A percentile compares a stretch with the other conserved stretches of the same genome.
These are phyloP conservation scores for Tolypocladium ovalisporum DNA, from an alignment of 2,329 filamentous ascomycete genomes.

Conservation along the genomic window DNA sequence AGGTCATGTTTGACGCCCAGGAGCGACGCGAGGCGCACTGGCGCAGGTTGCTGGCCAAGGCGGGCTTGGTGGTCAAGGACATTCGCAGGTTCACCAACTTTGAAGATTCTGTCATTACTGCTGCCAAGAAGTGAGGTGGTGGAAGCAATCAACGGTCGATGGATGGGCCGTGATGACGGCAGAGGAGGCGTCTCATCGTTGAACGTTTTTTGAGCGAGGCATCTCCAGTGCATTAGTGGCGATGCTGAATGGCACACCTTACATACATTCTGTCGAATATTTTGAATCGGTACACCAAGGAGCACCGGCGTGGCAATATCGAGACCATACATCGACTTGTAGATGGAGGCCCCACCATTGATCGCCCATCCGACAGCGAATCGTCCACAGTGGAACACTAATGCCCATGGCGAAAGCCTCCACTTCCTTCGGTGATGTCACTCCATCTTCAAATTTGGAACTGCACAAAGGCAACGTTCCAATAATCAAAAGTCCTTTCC, in stretches of 20 bases:
- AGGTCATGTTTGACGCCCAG: slow-evolving; percentile 12
- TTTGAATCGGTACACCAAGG: too few relatives aligned
- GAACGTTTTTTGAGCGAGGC: not conserved
- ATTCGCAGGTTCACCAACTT: slow-evolving; percentile 12
- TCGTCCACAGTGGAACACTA: not conserved
- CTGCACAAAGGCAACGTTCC: too few relatives aligned
- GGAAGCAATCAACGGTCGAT: not conserved
- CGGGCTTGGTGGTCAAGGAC: slow-evolving; percentile 10
- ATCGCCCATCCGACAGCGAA: not conserved
- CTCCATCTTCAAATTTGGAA: not conserved
- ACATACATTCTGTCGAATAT: not conserved
- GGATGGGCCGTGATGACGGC: not conserved
- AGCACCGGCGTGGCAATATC: not conserved
- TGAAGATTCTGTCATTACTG: slow-evolving; percentile 11
- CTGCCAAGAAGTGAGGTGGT: not conserved
- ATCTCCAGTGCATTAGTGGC: not conserved
- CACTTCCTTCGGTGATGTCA: not conserved
- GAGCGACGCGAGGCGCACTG: slow-evolving; percentile 13
- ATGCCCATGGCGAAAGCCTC: not conserved
- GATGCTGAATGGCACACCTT: not conserved
- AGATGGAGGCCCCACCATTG: not conserved
- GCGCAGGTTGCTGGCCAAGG: slow-evolving; percentile 8
- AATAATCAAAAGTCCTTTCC: not conserved
- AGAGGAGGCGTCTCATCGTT: not conserved
- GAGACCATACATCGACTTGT: not conserved